Evolutionary conservation across 2,329 filamentous ascomycete species (phyloP), one percentile per base, ranked within the genome.

Genomic region (Fulvia fulva): DNA sequence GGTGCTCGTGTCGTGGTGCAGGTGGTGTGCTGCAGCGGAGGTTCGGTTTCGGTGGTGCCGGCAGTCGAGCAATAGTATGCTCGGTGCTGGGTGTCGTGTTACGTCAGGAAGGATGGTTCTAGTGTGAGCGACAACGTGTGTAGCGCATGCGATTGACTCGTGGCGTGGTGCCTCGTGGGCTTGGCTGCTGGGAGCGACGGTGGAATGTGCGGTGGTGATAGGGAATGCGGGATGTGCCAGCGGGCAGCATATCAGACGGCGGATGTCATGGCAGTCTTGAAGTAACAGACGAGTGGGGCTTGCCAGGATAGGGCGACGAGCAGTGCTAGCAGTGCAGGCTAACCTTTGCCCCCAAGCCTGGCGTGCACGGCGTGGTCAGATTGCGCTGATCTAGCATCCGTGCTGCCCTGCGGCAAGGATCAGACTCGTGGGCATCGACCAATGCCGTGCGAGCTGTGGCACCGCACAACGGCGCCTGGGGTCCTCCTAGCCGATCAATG

Each of bases 201-300:
- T 49, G 59, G 61, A 63, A 63, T 63, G 61, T 41, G 37, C 37
- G 37, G 3, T 19, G 14, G 7, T 41, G 37, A 4, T 41, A n/a
- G 3, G 61, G 61, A 63, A 63, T 63, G 61, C 56, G 61, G 61
- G 56, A 61, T 53, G 37, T 56, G 60, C 51, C 54, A 60, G 57
- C 50, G 52, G 60, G 44, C 54, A 60, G 57, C 50, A 54, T 60
- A 49, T 57, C 57, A 53, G 58, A 53, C 56, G 58, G 58, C 57
- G 55, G 56, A 55, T 55, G 46, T 58, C 61, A 59, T 63, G 61
- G 56, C 61, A 56, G 58, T 60, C 51, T 59, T 59, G 58, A 47
- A 55, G 53, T 55, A 47, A 56, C 49, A 49, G 53, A 59, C 52
- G 56, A 63, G 58, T 61, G 61, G 58, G 61, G 61, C 58, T 58